phyloP scores from a whole-genome alignment of 768 basidiomycete species.

The Kondoa subrosea region DNA sequence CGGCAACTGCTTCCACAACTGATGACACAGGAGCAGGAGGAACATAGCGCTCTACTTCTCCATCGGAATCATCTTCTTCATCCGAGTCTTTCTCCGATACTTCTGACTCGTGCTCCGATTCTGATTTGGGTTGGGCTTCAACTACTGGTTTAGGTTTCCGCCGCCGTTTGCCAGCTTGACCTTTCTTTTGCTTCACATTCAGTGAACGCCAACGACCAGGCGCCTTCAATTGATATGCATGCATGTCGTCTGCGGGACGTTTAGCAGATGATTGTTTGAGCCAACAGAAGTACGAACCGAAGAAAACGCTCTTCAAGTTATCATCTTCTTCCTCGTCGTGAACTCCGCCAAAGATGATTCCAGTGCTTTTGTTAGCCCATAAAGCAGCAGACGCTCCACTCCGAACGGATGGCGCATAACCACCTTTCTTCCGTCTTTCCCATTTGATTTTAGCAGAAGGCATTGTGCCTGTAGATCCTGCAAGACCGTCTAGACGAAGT shows the following conservation, averaged over 20 bases:
- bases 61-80: slow-evolving; percentile 21
- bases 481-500: slow-evolving; percentile 39
- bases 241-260: slow-evolving; percentile 35
- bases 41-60: slow-evolving; percentile 8
- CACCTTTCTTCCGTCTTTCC: slow-evolving; percentile 65
- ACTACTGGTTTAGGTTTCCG: slow-evolving; percentile 35
- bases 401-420: slow-evolving; percentile 49
- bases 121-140: slow-evolving; percentile 11
- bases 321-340: slow-evolving; percentile 80
- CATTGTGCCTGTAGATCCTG: slow-evolving; percentile 24
- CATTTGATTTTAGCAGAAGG: slow-evolving; percentile 48
- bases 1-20: slow-evolving; percentile 40
- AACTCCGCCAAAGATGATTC: slow-evolving; percentile 73
- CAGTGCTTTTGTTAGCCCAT: slow-evolving; percentile 52
- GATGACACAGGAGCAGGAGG: not conserved
- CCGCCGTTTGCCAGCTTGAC: slow-evolving; percentile 35
- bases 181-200: slow-evolving; percentile 47
- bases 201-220: slow-evolving; percentile 65
- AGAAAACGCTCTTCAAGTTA: slow-evolving; percentile 40
- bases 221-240: slow-evolving; percentile 53
- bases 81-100: slow-evolving; percentile 8
- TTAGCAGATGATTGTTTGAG: slow-evolving; percentile 77
- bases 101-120: not conserved
- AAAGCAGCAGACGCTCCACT: slow-evolving; percentile 75
- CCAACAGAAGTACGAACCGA: slow-evolving; percentile 32